These are phyloP conservation scores for Urtica urens DNA, from an alignment of 306 rosid species.

Conservation along the genomic window DNA sequence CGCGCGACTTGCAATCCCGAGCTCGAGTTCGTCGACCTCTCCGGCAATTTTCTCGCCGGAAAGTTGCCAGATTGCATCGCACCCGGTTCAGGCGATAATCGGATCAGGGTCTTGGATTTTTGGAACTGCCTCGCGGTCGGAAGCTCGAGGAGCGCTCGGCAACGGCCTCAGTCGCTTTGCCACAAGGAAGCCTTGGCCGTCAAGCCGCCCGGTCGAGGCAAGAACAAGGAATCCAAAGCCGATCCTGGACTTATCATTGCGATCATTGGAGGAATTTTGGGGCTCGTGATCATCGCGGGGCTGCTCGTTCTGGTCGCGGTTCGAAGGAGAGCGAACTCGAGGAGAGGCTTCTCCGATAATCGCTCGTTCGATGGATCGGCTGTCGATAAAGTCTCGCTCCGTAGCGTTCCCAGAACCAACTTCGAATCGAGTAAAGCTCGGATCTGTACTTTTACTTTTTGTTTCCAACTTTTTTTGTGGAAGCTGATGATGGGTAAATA, in stretches of 20 bases:
- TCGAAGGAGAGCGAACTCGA: slow-evolving; percentile 25
- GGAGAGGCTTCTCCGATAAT: slow-evolving; percentile 17
- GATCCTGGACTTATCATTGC: slow-evolving; percentile 39
- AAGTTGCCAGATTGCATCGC: slow-evolving; percentile 59
- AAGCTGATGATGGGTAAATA: too few relatives aligned
- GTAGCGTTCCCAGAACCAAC: slow-evolving; percentile 25
- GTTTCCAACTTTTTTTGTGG: too few relatives aligned
- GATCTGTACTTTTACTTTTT: background rate
- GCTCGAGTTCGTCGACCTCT: slow-evolving; percentile 54
- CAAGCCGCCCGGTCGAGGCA: slow-evolving; percentile 31
- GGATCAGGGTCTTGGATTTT: slow-evolving; percentile 35
- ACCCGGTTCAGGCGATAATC: slow-evolving; percentile 36
- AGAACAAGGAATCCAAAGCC: slow-evolving; percentile 22
- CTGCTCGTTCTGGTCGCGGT: slow-evolving; percentile 31
- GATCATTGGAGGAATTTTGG: slow-evolving; percentile 42
- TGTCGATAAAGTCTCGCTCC: slow-evolving; percentile 26
- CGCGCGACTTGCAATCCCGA: slow-evolving; percentile 34
- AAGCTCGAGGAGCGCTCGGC: slow-evolving; percentile 27
- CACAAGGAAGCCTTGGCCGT: slow-evolving; percentile 49
- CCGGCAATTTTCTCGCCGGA: slow-evolving; percentile 59
- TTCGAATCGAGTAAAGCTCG: slow-evolving; percentile 43
- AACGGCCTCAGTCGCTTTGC: slow-evolving; percentile 39
- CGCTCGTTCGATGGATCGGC: slow-evolving; percentile 22
- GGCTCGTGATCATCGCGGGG: slow-evolving; percentile 28
- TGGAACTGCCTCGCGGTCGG: slow-evolving; percentile 63